A percentile compares a stretch with the other conserved stretches of the same genome.
phyloP scores from a whole-genome alignment of 2,329 filamentous ascomycete species.

The Paraphaeosphaeria minitans region DNA sequence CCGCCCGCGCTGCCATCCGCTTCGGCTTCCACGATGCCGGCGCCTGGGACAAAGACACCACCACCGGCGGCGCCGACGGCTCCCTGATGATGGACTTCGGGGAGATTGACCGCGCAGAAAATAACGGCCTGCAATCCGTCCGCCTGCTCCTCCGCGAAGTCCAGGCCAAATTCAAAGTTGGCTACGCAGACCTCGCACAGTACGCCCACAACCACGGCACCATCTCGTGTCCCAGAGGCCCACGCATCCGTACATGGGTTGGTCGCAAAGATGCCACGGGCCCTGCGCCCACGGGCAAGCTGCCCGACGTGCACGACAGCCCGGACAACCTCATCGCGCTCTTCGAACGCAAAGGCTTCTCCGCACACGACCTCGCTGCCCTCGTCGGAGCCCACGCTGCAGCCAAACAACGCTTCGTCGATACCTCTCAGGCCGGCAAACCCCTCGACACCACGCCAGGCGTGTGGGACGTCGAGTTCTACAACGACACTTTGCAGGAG shows the following conservation, averaged over 20 bases:
- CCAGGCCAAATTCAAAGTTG: conserved; percentile 51
- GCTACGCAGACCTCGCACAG: conserved; percentile 61
- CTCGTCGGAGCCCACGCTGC: conserved; percentile 61
- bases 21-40: conserved; percentile 45
- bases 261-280: conserved; percentile 54
- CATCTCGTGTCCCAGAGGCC: conserved; percentile 58
- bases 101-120: conserved; percentile 45
- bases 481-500: conserved; percentile 46
- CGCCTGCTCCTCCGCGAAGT: conserved; percentile 47
- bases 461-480: conserved; percentile 59
- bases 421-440: conserved; percentile 43
- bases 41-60: conserved; percentile 43
- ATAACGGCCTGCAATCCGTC: conserved; percentile 55
- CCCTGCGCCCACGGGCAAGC: conserved; percentile 50
- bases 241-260: conserved; percentile 56
- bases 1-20: conserved; percentile 42
- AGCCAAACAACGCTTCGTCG: conserved; percentile 55
- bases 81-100: conserved; percentile 47
- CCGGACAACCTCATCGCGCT: conserved; percentile 53
- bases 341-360: conserved; percentile 59
- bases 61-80: conserved; percentile 49
- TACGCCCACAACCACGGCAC: conserved; percentile 55
- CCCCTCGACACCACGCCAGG: conserved; percentile 57
- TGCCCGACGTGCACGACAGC: conserved; percentile 51
- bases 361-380: conserved; percentile 56